Evolutionary conservation across 2,329 filamentous ascomycete species (phyloP).

Genomic region (Cladobotryum protrusum): DNA sequence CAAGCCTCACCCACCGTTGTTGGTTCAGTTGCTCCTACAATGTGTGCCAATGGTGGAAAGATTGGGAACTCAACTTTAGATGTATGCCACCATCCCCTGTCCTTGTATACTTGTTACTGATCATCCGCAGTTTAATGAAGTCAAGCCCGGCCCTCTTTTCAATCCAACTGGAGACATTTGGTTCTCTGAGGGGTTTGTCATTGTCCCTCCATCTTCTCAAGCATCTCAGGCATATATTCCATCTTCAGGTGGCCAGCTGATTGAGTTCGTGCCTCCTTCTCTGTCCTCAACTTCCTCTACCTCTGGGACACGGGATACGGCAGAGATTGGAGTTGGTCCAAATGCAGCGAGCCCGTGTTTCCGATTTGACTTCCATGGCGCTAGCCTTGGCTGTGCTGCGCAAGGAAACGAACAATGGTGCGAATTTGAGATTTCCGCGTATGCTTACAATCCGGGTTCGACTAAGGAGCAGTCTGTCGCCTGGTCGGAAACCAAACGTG

Average conservation of each 20-base stretch:
- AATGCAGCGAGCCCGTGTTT: slow-evolving; percentile 32
- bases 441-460: slow-evolving; percentile 28
- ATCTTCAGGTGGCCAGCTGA: slow-evolving; percentile 34
- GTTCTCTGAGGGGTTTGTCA: slow-evolving; percentile 37
- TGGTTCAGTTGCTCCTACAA: slow-evolving; percentile 14
- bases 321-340: slow-evolving; percentile 35
- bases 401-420: slow-evolving; percentile 31
- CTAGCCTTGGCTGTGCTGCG: slow-evolving; percentile 34
- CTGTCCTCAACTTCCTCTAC: slow-evolving; percentile 19
- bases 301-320: slow-evolving; percentile 26
- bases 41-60: slow-evolving; percentile 25
- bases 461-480: slow-evolving; percentile 30
- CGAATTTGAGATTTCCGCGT: slow-evolving; percentile 37
- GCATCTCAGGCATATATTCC: slow-evolving; percentile 28
- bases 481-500: slow-evolving; percentile 35
- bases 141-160: slow-evolving; percentile 31
- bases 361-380: slow-evolving; percentile 34
- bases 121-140: slow-evolving; percentile 29
- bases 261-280: slow-evolving; percentile 35
- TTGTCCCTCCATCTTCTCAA: slow-evolving; percentile 30
- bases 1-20: slow-evolving; percentile 9
- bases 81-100: slow-evolving; percentile 22
- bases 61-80: slow-evolving; percentile 33
- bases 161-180: slow-evolving; percentile 35
- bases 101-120: slow-evolving; percentile 11